Evolutionary conservation across 2,329 filamentous ascomycete genomes (phyloP), one percentile per base, ranked within the genome.

Genomic region (Cadophora malorum): DNA sequence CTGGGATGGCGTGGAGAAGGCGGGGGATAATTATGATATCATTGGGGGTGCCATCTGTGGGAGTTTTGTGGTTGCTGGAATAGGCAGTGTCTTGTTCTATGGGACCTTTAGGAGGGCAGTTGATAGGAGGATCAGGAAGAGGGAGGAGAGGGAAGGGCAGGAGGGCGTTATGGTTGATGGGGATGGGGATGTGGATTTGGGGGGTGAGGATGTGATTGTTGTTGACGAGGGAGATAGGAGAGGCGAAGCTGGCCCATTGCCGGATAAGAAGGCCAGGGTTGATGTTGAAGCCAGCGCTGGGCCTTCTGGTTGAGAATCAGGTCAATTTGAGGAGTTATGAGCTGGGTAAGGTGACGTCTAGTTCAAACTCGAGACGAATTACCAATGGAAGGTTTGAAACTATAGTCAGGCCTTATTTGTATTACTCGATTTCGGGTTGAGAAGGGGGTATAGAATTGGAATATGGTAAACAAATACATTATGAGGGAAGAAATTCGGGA

Each of bases 41-140:
- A 90, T 97, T 56, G 94, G 94, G 10, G 96, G 92, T 0, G 86
- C 86, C 19, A 97, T 99, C 41, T 97, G 94, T 71, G 94, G 90
- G 0, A 83, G 92, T 0, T 98, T 98, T 74, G 80, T 97, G 0
- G 78, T 97, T 0, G 90, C 93, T 58, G 95, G 94, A 0, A 78
- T 88, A 0, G 35, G 69, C 4, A 74, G 71, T 1, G 83, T 91
- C 0, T 86, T 97, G 0, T 16, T 95, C 0, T 97, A 97, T 77
- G 86, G 85, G 71, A 92, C 92, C 0, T 97, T 63, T 53, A 49
- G 60, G 45, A 52, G 31, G 47, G 60, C 60, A 28, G 60, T 63
- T 16, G 60, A 63, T 52, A 52, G 28, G 60, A 64, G 62, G 35
- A 56, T 64, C 7, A 33, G 12, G n/a, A 4, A 4, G 49, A 64